These are phyloP conservation scores for Aspergillus viridinutans DNA, from an alignment of 2,329 filamentous ascomycete species.

Conservation along the genomic window DNA sequence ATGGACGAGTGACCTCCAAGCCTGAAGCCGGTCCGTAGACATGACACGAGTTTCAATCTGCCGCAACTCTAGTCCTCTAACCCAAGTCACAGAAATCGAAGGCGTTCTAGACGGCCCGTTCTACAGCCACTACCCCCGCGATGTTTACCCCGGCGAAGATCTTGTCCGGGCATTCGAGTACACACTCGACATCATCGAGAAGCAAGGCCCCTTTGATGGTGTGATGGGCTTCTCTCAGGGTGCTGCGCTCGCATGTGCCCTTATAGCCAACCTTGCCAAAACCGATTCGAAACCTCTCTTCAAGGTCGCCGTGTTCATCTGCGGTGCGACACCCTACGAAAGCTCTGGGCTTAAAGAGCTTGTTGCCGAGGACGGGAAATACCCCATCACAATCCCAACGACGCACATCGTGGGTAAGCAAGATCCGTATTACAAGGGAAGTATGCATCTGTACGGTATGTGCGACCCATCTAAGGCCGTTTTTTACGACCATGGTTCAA, in stretches of 20 bases:
- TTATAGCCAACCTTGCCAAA: conserved; percentile 22
- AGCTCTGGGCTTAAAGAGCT: conserved; percentile 15
- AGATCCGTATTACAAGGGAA: conserved; percentile 28
- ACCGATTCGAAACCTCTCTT: conserved; percentile 23
- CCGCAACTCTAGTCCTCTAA: neutral
- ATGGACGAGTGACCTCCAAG: conserved; percentile 21
- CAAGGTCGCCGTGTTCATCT: conserved; percentile 30
- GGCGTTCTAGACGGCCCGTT: conserved; percentile 29
- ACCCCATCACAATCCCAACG: conserved; percentile 32
- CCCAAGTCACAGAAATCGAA: conserved; percentile 22
- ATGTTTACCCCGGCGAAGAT: conserved; percentile 17
- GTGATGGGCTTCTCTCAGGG: conserved; percentile 33
- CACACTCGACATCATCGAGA: conserved; percentile 15
- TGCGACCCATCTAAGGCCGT: conserved; percentile 29
- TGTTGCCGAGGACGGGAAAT: conserved; percentile 12
- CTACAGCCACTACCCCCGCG: conserved; percentile 27
- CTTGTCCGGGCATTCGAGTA: conserved; percentile 25
- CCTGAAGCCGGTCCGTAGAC: conserved; percentile 23
- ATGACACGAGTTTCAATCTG: neutral
- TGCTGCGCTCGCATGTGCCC: conserved; percentile 23
- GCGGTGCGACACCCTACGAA: conserved; percentile 24
- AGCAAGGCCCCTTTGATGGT: conserved; percentile 28
- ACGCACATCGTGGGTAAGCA: conserved; percentile 36
- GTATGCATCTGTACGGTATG: conserved; percentile 28
- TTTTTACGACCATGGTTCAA: conserved; percentile 35